Evolutionary conservation across 1,284 basidiomycete species (phyloP), one percentile per base, ranked within the genome.

Genomic region (Paramarasmius palmivorus): DNA sequence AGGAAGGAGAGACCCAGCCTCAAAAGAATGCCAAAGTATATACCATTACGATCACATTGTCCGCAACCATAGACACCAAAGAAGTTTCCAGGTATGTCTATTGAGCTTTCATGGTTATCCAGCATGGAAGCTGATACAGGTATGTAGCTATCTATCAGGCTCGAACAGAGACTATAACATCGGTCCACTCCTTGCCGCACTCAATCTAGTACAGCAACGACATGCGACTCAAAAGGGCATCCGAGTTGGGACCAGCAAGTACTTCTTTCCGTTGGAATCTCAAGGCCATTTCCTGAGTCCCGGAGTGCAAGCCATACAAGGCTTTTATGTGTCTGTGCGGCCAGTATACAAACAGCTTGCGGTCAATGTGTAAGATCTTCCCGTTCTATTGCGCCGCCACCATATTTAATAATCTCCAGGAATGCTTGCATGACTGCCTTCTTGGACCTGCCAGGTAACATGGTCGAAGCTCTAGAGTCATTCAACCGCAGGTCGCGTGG

Each of bases 371-470:
- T 77, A 60, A 56, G 70, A n/a, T n/a, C n/a, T n/a, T n/a, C n/a
- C n/a, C n/a, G n/a, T n/a, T 61, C 15, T 23, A 26, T 4, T 12
- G 38, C 42, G 36, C 4, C 8, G 42, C 48, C 7, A 40, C 4
- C 14, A 42, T 1, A 3, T 9, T 9, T 37, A 8, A 25, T 40
- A 12, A 12, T 41, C 14, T 20, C 23, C 46, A 76, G 74, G 22
- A 89, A 88, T 56, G 79, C 83, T 14, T 87, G 85, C 63, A 86
- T 86, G 79, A 81, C 85, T 0, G 86, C 86, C 0, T 91, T 91
- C 63, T 79, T 89, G 55, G 67, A 72, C 15, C 23, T 46, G 4
- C 79, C 83, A 0, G 83, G 84, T 0, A 86, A 83, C 52, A 72
- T 90, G 3, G 82, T 78, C 1, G 69, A 84, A 0, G 77, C 81